phyloP scores from a whole-genome alignment of 2,329 filamentous ascomycete species.

The Dryadomyces quercus-mongolicae region DNA sequence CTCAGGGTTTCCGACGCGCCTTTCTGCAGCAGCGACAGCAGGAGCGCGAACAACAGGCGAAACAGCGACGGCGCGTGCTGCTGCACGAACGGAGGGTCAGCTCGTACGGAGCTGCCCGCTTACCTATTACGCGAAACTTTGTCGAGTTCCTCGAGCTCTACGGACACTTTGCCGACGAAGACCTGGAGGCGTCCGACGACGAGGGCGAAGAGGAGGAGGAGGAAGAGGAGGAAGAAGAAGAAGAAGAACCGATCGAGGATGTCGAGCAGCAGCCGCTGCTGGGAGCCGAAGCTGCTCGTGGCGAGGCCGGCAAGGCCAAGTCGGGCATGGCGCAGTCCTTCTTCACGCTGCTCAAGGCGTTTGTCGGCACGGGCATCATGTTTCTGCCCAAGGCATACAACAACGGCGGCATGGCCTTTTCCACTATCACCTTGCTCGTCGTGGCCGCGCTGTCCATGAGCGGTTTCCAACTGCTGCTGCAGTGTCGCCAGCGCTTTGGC shows the following conservation, averaged over 20 bases:
- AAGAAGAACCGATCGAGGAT: slow-evolving; percentile 10
- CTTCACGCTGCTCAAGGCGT: slow-evolving; percentile 67
- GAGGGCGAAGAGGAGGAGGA: slow-evolving; percentile 45
- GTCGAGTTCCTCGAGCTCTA: slow-evolving; percentile 67
- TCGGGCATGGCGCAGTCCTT: slow-evolving; percentile 59
- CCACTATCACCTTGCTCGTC: slow-evolving; percentile 52
- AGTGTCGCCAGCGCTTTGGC: slow-evolving; percentile 50
- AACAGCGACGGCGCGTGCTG: slow-evolving; percentile 8
- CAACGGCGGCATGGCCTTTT: slow-evolving; percentile 68
- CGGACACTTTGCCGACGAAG: slow-evolving; percentile 65
- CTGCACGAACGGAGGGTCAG: slow-evolving; percentile 7
- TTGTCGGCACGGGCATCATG: slow-evolving; percentile 72
- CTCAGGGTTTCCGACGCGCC: slow-evolving; percentile 36
- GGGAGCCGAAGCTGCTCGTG: slow-evolving; percentile 6
- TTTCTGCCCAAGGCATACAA: slow-evolving; percentile 70
- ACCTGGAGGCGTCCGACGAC: slow-evolving; percentile 46
- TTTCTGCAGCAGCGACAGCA: slow-evolving; percentile 19
- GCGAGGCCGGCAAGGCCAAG: slow-evolving; percentile 37
- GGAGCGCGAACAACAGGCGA: not conserved
- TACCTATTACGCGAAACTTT: slow-evolving; percentile 56
- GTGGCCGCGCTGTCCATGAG: slow-evolving; percentile 56
- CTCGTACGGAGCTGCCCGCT: slow-evolving; percentile 9
- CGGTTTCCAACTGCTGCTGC: slow-evolving; percentile 60
- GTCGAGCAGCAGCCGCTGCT: slow-evolving; percentile 18
- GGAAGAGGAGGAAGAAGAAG: slow-evolving; percentile 20